phyloP scores from a whole-genome alignment of 108 stramenopile genomes.

The Asterionellopsis glacialis region DNA sequence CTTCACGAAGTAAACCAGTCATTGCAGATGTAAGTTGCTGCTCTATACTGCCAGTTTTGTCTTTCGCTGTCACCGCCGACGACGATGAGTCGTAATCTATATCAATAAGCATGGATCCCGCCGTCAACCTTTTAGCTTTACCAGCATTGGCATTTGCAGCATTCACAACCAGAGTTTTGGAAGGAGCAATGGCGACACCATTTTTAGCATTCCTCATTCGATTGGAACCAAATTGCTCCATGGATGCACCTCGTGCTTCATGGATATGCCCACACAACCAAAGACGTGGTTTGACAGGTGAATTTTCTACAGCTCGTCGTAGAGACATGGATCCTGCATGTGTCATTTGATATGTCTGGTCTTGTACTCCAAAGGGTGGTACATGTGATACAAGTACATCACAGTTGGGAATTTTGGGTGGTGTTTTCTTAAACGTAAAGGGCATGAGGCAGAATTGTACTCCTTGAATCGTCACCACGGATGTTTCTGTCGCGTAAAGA shows the following conservation, averaged over 20 bases:
- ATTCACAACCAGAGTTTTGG: conserved; percentile 58
- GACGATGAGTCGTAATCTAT: conserved; percentile 1
- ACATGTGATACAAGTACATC: conserved; percentile 64
- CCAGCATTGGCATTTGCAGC: conserved; percentile 76
- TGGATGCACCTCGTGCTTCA: conserved; percentile 49
- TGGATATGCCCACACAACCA: conserved; percentile 82
- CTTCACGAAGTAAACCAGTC: neutral
- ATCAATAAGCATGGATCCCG: conserved; percentile 56
- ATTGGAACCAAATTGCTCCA: conserved; percentile 21
- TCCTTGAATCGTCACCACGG: conserved; percentile 28
- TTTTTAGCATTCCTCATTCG: conserved; percentile 16
- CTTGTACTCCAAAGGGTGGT: conserved; percentile 57
- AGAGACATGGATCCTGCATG: conserved; percentile 48
- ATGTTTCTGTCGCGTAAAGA: conserved; percentile 43
- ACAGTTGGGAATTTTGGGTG: conserved; percentile 29
- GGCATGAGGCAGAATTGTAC: conserved; percentile 37
- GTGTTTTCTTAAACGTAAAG: conserved; percentile 29
- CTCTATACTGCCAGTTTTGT: neutral
- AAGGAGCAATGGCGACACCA: neutral
- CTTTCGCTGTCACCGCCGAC: neutral
- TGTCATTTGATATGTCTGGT: conserved; percentile 47
- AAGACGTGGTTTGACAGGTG: conserved; percentile 34
- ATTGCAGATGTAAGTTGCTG: neutral
- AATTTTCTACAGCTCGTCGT: conserved; percentile 28
- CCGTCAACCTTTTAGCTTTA: conserved; percentile 42